phyloP scores from a whole-genome alignment of 73 alveolate species.

The Tetrahymena borealis region DNA sequence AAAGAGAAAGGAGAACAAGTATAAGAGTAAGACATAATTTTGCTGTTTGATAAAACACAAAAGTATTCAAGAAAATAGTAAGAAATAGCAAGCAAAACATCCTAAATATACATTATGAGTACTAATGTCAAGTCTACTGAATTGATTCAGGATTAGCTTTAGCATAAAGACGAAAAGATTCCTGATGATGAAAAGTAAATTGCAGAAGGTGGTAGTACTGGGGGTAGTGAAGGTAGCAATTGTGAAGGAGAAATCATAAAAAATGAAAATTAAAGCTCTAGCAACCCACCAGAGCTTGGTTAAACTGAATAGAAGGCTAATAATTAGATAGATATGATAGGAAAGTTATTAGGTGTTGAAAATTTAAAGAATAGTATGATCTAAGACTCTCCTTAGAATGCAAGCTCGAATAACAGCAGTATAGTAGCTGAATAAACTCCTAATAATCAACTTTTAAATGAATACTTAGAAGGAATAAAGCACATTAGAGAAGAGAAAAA shows the following conservation, averaged over 20 bases:
- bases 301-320: too few relatives aligned
- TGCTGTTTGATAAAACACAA: conserved; percentile 2
- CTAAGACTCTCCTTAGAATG: neutral
- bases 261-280: neutral
- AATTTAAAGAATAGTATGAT: neutral
- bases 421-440: neutral
- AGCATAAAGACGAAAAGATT: too few relatives aligned
- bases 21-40: neutral
- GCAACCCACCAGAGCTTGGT: neutral
- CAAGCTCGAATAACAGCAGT: conserved; percentile 1
- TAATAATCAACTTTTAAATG: neutral
- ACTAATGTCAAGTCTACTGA: too few relatives aligned
- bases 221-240: too few relatives aligned
- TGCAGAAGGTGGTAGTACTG: too few relatives aligned
- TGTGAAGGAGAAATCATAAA: too few relatives aligned
- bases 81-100: neutral
- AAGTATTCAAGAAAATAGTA: neutral
- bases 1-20: neutral
- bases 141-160: too few relatives aligned
- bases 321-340: neutral
- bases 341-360: neutral
- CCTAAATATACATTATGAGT: neutral
- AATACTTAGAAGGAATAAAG: too few relatives aligned
- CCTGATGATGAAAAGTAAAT: too few relatives aligned
- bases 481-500: too few relatives aligned